phyloP scores from a whole-genome alignment of 106 monocot species.

The Amphibolis antarctica region DNA sequence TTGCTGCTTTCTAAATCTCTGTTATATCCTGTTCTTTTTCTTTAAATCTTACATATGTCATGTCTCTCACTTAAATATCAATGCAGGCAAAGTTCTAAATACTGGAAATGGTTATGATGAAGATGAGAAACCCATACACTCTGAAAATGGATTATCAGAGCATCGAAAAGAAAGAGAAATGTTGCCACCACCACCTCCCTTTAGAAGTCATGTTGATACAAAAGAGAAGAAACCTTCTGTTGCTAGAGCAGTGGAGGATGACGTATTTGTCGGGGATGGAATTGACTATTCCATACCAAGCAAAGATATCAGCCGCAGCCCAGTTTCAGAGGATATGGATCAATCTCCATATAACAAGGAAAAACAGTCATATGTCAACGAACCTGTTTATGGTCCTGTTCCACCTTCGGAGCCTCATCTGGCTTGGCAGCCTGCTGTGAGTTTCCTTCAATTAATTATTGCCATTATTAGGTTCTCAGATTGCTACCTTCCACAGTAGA shows the following conservation, averaged over 20 bases:
- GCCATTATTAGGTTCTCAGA: neutral
- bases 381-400: constrained; percentile 89
- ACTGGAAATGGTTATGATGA: constrained; percentile 33
- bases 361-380: constrained; percentile 61
- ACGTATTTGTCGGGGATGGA: constrained; percentile 89
- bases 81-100: constrained; percentile 40
- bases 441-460: constrained; percentile 5
- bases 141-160: constrained; percentile 29
- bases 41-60: neutral
- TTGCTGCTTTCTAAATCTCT: neutral
- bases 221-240: constrained; percentile 36
- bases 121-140: constrained; percentile 35
- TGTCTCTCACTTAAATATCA: neutral
- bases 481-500: too few species aligned
- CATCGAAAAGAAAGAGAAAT: constrained; percentile 36
- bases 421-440: constrained; percentile 64
- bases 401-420: constrained; percentile 74
- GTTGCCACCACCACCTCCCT: constrained; percentile 54
- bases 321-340: constrained; percentile 74
- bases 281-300: constrained; percentile 58
- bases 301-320: constrained; percentile 66
- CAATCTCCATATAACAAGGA: constrained; percentile 62
- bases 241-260: constrained; percentile 57
- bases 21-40: neutral
- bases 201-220: constrained; percentile 22